These are phyloP conservation scores for Lolium multiflorum DNA, from an alignment of 176 grass and related monocot species.

Conservation along the genomic window DNA sequence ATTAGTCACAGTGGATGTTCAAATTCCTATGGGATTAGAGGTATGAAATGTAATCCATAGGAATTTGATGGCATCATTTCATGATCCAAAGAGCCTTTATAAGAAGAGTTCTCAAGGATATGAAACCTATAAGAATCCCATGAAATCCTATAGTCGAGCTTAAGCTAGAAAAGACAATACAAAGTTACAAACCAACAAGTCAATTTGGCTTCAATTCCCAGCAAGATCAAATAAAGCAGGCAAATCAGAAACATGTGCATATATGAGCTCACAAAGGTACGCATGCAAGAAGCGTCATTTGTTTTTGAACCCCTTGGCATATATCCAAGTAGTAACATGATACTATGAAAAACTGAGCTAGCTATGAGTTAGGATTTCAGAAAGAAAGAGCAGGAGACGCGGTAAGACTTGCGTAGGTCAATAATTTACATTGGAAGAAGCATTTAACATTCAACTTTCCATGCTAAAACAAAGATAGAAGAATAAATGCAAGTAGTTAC, in stretches of 20 bases:
- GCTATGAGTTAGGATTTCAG: neutral
- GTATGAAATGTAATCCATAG: neutral
- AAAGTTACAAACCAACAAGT: neutral
- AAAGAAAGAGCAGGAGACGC: neutral
- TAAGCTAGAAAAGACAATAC: neutral
- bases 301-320: neutral
- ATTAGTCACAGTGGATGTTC: neutral
- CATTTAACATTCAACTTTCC: constrained; percentile 18
- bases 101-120: neutral
- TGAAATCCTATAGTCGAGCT: neutral
- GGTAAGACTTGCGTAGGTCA: neutral
- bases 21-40: neutral
- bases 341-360: neutral
- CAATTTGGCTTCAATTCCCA: constrained; percentile 8
- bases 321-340: neutral
- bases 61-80: neutral
- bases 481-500: constrained; percentile 8
- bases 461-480: constrained; percentile 1
- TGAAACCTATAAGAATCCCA: neutral
- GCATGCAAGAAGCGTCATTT: neutral
- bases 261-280: neutral
- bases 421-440: neutral
- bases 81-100: neutral
- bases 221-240: neutral
- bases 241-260: constrained; percentile 6